Evolutionary conservation across 2,329 filamentous ascomycete species (phyloP).

Genomic region (Colletotrichum falcatum): DNA sequence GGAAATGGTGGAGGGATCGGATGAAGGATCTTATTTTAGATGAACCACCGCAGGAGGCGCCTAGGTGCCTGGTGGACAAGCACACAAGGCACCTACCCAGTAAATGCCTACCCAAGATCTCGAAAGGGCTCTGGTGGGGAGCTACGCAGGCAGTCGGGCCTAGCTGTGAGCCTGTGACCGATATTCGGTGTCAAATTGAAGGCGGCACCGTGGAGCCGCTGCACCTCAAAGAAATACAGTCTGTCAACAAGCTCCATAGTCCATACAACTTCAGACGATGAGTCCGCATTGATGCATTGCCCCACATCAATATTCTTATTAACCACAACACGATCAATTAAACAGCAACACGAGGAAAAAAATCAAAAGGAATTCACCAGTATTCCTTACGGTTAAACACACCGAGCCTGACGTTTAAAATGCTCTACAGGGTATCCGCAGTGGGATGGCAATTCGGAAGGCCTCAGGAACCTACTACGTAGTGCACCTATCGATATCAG

Average conservation of each 20-base stretch:
- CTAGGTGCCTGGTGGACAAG: too few relatives aligned
- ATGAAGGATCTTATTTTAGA: background rate
- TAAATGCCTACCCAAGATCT: background rate
- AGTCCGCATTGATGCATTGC: conserved; percentile 12
- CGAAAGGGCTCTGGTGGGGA: background rate
- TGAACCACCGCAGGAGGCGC: background rate
- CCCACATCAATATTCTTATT: too few relatives aligned
- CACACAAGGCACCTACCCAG: background rate
- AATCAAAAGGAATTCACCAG: too few relatives aligned
- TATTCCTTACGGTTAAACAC: too few relatives aligned
- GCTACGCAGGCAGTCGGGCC: conserved; percentile 1
- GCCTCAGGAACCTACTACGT: too few relatives aligned
- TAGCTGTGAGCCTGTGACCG: background rate
- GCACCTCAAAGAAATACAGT: background rate
- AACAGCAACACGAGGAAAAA: too few relatives aligned
- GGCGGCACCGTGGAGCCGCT: background rate
- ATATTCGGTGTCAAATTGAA: background rate
- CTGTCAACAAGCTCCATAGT: background rate
- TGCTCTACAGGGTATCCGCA: too few relatives aligned
- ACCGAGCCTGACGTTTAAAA: background rate
- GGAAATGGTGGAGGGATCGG: background rate
- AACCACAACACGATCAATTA: background rate
- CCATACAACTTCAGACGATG: background rate
- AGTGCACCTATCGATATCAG: too few relatives aligned
- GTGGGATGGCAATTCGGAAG: too few relatives aligned